Conservation (phyloP, 306 rosid genomes). For the Purshia tridentata region DNA sequence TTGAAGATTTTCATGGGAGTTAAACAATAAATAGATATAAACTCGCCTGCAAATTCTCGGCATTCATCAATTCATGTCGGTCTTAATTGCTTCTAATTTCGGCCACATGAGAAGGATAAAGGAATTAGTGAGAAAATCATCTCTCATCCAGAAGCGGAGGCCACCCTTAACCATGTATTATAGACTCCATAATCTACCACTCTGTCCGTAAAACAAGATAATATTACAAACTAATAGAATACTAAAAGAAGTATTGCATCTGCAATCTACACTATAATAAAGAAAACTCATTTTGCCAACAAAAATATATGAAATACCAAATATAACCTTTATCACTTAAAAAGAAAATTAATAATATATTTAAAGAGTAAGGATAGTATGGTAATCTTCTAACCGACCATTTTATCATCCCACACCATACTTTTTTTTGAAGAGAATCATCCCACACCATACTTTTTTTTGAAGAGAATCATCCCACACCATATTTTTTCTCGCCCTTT, state of each 20-base stretch:
- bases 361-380: too few species aligned
- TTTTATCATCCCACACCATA: too few species aligned
- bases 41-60: not conserved
- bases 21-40: not conserved
- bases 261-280: too few species aligned
- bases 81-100: not conserved
- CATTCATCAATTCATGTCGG: not conserved
- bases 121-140: not conserved
- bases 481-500: too few species aligned
- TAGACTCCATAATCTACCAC: conserved; percentile 59
- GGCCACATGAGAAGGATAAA: not conserved
- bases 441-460: too few species aligned
- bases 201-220: conserved; percentile 39
- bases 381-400: too few species aligned
- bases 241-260: conserved; percentile 2
- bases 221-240: conserved; percentile 3
- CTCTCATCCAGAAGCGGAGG: conserved; percentile 31
- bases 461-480: too few species aligned
- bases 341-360: too few species aligned
- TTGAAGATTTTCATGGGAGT: not conserved
- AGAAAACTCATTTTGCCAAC: too few species aligned
- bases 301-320: too few species aligned
- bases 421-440: too few species aligned
- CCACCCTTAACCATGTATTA: conserved; percentile 62
- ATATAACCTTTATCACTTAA: too few species aligned